Percentiles rank a stretch among this genome's conserved stretches.
Evolutionary conservation across 805 yeast species (phyloP).

Genomic region (Brettanomyces naardenensis): DNA sequence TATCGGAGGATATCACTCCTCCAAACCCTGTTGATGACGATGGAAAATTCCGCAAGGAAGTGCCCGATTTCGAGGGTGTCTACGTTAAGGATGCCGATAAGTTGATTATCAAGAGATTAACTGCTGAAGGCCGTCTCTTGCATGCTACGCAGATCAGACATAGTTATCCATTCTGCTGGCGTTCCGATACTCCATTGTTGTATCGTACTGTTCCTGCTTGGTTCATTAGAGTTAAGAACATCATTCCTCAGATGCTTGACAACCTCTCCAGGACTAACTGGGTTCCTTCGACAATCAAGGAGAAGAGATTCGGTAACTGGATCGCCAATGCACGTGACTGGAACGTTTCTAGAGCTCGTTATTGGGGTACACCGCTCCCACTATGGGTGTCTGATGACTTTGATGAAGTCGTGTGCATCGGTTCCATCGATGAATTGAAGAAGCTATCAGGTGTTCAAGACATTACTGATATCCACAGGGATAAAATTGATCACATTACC

Average conservation of each 20-base stretch:
- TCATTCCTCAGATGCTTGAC: conserved; percentile 81
- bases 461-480: conserved; percentile 92
- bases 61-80: conserved; percentile 65
- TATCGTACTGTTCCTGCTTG: conserved; percentile 98
- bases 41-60: conserved; percentile 76
- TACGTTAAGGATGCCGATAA: conserved; percentile 97
- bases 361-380: conserved; percentile 99
- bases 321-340: conserved; percentile 98
- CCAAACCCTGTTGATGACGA: conserved; percentile 95
- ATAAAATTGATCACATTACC: conserved; percentile 80
- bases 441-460: conserved; percentile 73
- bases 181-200: conserved; percentile 96
- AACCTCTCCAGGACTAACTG: conserved; percentile 84
- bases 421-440: conserved; percentile 81
- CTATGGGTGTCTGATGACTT: conserved; percentile 94
- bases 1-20: conserved; percentile 57
- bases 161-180: conserved; percentile 99
- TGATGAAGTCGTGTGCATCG: conserved; percentile 88
- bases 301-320: conserved; percentile 96
- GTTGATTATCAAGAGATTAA: conserved; percentile 75
- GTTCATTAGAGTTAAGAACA: conserved; percentile 87
- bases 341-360: conserved; percentile 97
- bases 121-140: conserved; percentile 68
- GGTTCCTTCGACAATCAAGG: conserved; percentile 90
- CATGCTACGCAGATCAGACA: conserved; percentile 81